Conservation (phyloP, 2,329 filamentous ascomycete genomes). For the Penicillium decumbens region DNA sequence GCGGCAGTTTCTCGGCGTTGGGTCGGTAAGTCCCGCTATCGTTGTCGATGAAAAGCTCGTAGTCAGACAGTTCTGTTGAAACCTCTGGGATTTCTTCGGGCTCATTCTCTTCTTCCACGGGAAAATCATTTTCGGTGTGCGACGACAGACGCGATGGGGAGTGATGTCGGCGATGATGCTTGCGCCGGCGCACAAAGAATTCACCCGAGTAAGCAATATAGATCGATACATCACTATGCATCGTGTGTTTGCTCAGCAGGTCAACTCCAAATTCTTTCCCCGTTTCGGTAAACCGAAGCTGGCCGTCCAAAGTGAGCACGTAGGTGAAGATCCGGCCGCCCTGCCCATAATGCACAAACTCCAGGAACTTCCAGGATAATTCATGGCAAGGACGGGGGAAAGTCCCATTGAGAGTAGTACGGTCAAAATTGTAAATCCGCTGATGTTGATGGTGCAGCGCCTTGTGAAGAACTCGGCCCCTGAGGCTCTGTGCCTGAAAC, state of each 20-base stretch:
- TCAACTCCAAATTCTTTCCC: slow-evolving; percentile 95
- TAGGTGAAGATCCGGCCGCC: slow-evolving; percentile 88
- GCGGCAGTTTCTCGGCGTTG: slow-evolving; percentile 68
- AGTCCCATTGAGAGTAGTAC: slow-evolving; percentile 65
- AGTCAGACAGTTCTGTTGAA: slow-evolving; percentile 55
- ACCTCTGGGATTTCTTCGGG: slow-evolving; percentile 41
- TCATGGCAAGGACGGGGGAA: slow-evolving; percentile 64
- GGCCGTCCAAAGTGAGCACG: slow-evolving; percentile 78
- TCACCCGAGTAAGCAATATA: slow-evolving; percentile 92
- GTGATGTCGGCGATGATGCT: slow-evolving; percentile 40
- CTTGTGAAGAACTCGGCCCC: slow-evolving; percentile 74
- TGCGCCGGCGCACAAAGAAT: slow-evolving; percentile 76
- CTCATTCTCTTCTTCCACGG: slow-evolving; percentile 28
- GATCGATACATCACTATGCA: slow-evolving; percentile 88
- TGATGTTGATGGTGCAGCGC: slow-evolving; percentile 85
- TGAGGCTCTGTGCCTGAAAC: slow-evolving; percentile 73
- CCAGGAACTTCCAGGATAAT: slow-evolving; percentile 74
- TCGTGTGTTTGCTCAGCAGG: slow-evolving; percentile 88
- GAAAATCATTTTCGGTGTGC: slow-evolving; percentile 33
- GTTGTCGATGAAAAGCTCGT: slow-evolving; percentile 91
- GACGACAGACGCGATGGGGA: slow-evolving; percentile 15
- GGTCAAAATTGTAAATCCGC: slow-evolving; percentile 84
- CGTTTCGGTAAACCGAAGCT: slow-evolving; percentile 89
- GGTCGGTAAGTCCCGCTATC: slow-evolving; percentile 91
- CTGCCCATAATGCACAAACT: slow-evolving; percentile 79